Conservation (phyloP, 768 basidiomycete species). For the Rubroboletus satanas region DNA sequence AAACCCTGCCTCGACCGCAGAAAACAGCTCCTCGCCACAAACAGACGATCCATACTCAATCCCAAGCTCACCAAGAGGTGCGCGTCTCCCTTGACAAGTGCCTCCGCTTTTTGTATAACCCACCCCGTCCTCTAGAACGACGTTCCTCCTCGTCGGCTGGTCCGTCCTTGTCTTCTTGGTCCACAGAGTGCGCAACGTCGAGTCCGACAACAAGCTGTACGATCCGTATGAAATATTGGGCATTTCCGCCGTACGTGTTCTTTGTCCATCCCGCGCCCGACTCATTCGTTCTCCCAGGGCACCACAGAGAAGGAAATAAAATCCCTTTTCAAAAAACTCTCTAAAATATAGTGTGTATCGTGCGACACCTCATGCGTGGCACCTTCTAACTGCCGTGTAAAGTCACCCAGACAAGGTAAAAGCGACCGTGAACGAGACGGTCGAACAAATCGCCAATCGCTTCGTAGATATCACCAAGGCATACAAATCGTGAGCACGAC, state of each 20-base stretch:
- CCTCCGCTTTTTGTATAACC: background rate
- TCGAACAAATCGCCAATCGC: conserved; percentile 77
- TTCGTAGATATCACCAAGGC: conserved; percentile 97
- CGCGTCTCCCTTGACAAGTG: conserved; percentile 4
- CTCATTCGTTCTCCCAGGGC: conserved; percentile 39
- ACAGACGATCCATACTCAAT: conserved; percentile 45
- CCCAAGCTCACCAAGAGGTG: conserved; percentile 52
- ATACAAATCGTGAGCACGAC: conserved; percentile 75
- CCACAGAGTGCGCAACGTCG: conserved; percentile 55
- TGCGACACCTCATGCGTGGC: background rate
- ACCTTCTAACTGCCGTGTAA: background rate
- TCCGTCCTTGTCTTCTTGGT: conserved; percentile 58
- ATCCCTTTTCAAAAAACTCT: conserved; percentile 90
- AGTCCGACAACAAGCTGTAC: conserved; percentile 69
- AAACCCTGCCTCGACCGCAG: conserved; percentile 56
- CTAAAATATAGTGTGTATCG: conserved; percentile 68
- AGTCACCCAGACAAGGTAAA: conserved; percentile 98
- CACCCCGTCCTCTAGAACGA: conserved; percentile 40
- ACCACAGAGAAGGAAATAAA: conserved; percentile 88
- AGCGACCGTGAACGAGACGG: conserved; percentile 74
- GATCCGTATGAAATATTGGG: conserved; percentile 95
- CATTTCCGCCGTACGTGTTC: conserved; percentile 45
- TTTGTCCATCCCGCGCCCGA: background rate
- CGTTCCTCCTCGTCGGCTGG: conserved; percentile 73
- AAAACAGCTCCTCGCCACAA: conserved; percentile 38